Percentiles rank a stretch among this genome's conserved stretches.
These are phyloP conservation scores for Seiridium cupressi DNA, from an alignment of 2,329 filamentous ascomycete genomes.

Conservation along the genomic window DNA sequence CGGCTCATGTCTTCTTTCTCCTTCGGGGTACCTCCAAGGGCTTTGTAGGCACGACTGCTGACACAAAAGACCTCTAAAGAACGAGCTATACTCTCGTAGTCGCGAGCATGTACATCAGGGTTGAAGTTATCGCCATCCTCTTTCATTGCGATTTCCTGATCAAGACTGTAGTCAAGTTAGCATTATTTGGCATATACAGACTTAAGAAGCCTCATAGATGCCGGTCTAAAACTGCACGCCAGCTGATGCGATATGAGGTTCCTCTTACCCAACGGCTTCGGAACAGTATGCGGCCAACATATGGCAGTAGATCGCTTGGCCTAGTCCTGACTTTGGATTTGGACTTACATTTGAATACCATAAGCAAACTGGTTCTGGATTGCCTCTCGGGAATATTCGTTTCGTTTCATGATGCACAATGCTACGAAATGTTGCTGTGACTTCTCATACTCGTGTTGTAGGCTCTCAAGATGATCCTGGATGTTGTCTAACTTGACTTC, in stretches of 20 bases:
- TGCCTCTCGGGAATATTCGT: not conserved
- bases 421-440: too few relatives aligned
- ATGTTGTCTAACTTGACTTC: too few relatives aligned
- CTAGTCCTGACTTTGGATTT: not conserved
- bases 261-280: too few relatives aligned
- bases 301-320: too few relatives aligned
- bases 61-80: not conserved
- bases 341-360: not conserved
- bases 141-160: not conserved
- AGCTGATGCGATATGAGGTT: too few relatives aligned
- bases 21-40: not conserved
- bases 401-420: not conserved
- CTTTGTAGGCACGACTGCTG: not conserved
- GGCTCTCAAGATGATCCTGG: too few relatives aligned
- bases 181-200: not conserved
- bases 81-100: not conserved
- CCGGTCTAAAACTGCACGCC: too few relatives aligned
- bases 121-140: not conserved
- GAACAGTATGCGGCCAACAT: too few relatives aligned
- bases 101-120: not conserved
- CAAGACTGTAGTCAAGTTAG: not conserved
- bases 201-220: not conserved
- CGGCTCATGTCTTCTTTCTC: not conserved
- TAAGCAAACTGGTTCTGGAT: not conserved
- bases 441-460: too few relatives aligned